phyloP scores from a whole-genome alignment of 1,284 basidiomycete species.

The Malassezia psittaci region DNA sequence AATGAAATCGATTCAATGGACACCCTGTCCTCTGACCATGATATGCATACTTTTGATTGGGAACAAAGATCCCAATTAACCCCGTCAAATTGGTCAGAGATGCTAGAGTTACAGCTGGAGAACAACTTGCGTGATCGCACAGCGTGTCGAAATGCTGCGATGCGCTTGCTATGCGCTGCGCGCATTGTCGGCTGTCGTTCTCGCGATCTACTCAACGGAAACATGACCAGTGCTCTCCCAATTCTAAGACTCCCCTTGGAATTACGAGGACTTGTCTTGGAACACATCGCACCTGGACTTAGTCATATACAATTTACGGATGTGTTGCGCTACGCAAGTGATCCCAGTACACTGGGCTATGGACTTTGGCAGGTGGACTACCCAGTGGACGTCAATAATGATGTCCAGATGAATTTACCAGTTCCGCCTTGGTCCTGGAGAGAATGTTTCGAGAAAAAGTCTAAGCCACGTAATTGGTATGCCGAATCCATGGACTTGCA shows the following conservation, averaged over 20 bases:
- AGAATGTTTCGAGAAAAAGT: constrained; percentile 4
- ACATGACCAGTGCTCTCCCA: background rate
- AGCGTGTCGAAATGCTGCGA: background rate
- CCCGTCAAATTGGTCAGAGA: background rate
- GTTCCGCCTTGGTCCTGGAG: constrained; percentile 15
- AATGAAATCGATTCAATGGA: constrained; percentile 5
- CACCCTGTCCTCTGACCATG: background rate
- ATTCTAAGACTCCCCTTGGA: constrained; percentile 13
- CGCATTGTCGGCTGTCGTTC: constrained; percentile 12
- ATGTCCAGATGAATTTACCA: background rate
- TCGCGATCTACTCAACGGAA: background rate
- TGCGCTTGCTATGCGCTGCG: constrained; percentile 1
- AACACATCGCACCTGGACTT: background rate
- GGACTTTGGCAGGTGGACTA: background rate
- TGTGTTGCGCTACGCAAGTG: constrained; percentile 12
- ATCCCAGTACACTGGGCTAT: constrained; percentile 12
- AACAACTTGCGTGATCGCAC: background rate
- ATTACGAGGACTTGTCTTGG: constrained; percentile 1
- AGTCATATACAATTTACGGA: constrained; percentile 4
- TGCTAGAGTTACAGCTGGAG: constrained; percentile 7
- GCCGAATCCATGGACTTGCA: constrained; percentile 8
- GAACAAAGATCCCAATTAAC: constrained; percentile 2
- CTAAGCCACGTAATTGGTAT: constrained; percentile 13
- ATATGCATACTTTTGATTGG: background rate
- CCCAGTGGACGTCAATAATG: background rate